A percentile compares a stretch with the other conserved stretches of the same genome.
Conservation (phyloP, 2,329 filamentous ascomycete genomes). For the Cryphonectria nitschkei region DNA sequence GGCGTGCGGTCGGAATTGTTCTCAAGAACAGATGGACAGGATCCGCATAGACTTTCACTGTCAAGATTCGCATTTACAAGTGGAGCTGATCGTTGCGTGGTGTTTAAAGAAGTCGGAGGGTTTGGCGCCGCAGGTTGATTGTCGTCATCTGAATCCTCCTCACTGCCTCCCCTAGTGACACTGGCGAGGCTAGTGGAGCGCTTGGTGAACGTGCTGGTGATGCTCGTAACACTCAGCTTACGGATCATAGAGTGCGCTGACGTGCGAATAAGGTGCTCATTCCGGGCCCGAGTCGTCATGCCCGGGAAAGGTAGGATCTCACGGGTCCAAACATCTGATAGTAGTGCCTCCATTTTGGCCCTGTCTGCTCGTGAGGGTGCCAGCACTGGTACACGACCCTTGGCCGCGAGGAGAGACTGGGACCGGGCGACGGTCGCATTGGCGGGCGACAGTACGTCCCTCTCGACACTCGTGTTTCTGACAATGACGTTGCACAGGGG, state of each 20-base stretch:
- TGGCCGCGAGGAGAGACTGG: conserved; percentile 76
- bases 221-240: conserved; percentile 82
- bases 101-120: neutral
- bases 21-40: conserved; percentile 19
- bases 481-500: conserved; percentile 78
- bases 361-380: conserved; percentile 76
- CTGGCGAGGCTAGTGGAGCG: conserved; percentile 63
- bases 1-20: conserved; percentile 24
- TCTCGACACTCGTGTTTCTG: conserved; percentile 77
- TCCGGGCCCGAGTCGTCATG: conserved; percentile 67
- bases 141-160: conserved; percentile 35
- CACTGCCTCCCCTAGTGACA: conserved; percentile 36
- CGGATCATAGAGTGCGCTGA: conserved; percentile 88
- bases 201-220: conserved; percentile 75
- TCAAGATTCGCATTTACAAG: neutral
- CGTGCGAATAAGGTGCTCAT: conserved; percentile 73
- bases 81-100: neutral
- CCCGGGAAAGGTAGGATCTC: conserved; percentile 82
- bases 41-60: neutral
- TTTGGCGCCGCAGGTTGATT: neutral
- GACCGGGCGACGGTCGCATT: conserved; percentile 70
- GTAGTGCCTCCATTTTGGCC: conserved; percentile 71
- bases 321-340: conserved; percentile 83
- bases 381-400: conserved; percentile 68
- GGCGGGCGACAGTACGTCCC: conserved; percentile 53